Percentiles rank a stretch among this genome's conserved stretches.
Evolutionary conservation across 352 stramenopile genomes (phyloP).

Genomic region (Phytophthora parvispora): DNA sequence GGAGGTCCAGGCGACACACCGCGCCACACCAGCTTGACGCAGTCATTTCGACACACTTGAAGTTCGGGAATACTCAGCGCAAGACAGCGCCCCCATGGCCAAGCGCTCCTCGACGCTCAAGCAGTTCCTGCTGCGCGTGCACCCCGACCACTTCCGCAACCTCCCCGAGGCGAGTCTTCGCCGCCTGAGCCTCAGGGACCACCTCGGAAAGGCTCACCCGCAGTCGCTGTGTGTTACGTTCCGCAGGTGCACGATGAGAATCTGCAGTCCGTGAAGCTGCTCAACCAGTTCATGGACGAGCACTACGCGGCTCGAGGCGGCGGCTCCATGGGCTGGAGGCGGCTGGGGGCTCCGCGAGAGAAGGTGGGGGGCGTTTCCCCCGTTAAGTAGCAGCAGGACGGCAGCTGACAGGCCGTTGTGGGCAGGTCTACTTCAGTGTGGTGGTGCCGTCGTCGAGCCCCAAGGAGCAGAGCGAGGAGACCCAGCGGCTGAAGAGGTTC

Average conservation of each 20-base stretch:
- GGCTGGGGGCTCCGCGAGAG: constrained; percentile 7
- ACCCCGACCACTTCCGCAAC: constrained; percentile 76
- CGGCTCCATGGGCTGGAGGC: constrained; percentile 15
- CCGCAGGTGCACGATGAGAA: constrained; percentile 76
- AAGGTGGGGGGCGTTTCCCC: constrained; percentile 23
- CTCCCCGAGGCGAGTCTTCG: constrained; percentile 40
- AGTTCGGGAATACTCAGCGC: constrained; percentile 26
- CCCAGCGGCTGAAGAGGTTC: constrained; percentile 55
- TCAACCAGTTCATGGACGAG: constrained; percentile 82
- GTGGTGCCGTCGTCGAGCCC: constrained; percentile 25
- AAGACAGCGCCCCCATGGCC: constrained; percentile 29
- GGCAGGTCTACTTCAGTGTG: constrained; percentile 50
- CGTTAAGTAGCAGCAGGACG: neutral
- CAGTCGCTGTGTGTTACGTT: neutral
- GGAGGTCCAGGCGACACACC: constrained; percentile 32
- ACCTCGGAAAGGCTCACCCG: no score
- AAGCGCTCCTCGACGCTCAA: constrained; percentile 68
- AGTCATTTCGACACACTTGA: constrained; percentile 29
- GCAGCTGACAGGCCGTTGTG: constrained; percentile 1
- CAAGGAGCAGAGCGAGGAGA: neutral
- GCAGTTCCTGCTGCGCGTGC: constrained; percentile 79
- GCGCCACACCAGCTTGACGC: constrained; percentile 19
- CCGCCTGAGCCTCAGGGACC: neutral
- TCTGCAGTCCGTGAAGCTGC: constrained; percentile 70
- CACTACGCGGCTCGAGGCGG: constrained; percentile 29